Percentiles rank a stretch among this genome's conserved stretches.
These are phyloP conservation scores for Nematocida sp. DNA, from an alignment of 371 early-diverging fungal species.

Conservation along the genomic window DNA sequence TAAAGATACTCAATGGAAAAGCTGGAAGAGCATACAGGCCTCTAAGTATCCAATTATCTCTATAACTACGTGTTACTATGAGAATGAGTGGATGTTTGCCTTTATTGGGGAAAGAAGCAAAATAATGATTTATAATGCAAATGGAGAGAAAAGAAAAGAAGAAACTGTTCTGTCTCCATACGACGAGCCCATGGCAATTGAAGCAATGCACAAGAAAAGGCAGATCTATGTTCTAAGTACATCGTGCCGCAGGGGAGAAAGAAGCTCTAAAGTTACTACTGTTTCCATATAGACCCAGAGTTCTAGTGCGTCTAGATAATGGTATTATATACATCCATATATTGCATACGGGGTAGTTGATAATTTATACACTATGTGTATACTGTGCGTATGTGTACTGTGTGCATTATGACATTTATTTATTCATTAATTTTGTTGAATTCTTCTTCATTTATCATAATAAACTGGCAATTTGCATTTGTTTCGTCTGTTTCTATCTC, in stretches of 20 bases:
- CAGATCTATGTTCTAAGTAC: background rate
- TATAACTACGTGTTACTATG: background rate
- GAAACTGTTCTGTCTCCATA: background rate
- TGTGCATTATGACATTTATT: too few species aligned
- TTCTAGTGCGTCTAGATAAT: too few species aligned
- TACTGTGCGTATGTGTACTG: too few species aligned
- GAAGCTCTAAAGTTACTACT: too few species aligned
- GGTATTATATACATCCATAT: too few species aligned
- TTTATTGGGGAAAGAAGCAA: constrained; percentile 6
- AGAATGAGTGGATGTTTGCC: background rate
- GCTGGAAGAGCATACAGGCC: background rate
- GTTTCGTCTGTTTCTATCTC: background rate
- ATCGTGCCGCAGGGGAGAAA: background rate
- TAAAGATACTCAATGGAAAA: background rate
- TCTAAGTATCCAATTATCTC: constrained; percentile 39
- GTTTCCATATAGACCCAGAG: too few species aligned
- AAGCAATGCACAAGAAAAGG: background rate
- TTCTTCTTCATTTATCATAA: background rate
- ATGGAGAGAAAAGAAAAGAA: background rate
- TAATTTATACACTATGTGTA: too few species aligned
- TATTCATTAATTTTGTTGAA: background rate
- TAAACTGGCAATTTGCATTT: background rate
- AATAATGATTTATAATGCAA: background rate
- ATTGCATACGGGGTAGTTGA: too few species aligned
- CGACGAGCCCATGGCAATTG: constrained; percentile 27